These are phyloP conservation scores for Hyphodiscus sp. DNA, from an alignment of 2,329 filamentous ascomycete genomes.

Conservation along the genomic window DNA sequence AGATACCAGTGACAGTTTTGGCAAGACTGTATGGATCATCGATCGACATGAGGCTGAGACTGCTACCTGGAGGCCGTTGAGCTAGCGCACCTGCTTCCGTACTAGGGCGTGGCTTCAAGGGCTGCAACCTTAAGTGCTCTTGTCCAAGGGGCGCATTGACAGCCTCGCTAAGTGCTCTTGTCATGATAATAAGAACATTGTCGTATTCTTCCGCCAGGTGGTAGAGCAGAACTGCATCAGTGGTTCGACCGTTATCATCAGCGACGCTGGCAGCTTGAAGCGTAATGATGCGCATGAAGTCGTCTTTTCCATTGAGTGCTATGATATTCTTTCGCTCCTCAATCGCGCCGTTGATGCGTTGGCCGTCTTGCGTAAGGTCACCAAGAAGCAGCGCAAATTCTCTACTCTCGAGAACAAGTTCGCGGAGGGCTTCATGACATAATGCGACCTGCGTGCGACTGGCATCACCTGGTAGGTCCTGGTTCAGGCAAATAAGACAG, in stretches of 20 bases:
- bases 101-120: conserved; percentile 36
- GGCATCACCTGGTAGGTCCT: conserved; percentile 67
- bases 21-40: conserved; percentile 61
- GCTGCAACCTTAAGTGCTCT: conserved; percentile 62
- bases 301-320: conserved; percentile 68
- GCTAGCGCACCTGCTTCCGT: conserved; percentile 6
- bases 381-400: conserved; percentile 93
- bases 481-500: conserved; percentile 83
- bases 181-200: conserved; percentile 84
- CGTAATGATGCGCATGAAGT: conserved; percentile 89
- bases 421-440: conserved; percentile 87
- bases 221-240: conserved; percentile 90
- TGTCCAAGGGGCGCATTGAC: conserved; percentile 82
- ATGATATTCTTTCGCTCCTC: conserved; percentile 81
- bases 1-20: conserved; percentile 54
- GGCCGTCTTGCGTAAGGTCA: conserved; percentile 81
- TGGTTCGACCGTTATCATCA: conserved; percentile 87
- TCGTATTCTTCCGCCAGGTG: conserved; percentile 95
- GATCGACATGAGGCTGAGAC: conserved; percentile 57
- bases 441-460: conserved; percentile 73
- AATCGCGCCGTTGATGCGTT: conserved; percentile 77
- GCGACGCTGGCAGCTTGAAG: conserved; percentile 86
- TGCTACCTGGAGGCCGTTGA: conserved; percentile 29
- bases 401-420: conserved; percentile 91
- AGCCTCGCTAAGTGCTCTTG: conserved; percentile 82